A percentile compares a stretch with the other conserved stretches of the same genome.
Evolutionary conservation across 257 asterid species (phyloP).

Genomic region (Solanum phureja): DNA sequence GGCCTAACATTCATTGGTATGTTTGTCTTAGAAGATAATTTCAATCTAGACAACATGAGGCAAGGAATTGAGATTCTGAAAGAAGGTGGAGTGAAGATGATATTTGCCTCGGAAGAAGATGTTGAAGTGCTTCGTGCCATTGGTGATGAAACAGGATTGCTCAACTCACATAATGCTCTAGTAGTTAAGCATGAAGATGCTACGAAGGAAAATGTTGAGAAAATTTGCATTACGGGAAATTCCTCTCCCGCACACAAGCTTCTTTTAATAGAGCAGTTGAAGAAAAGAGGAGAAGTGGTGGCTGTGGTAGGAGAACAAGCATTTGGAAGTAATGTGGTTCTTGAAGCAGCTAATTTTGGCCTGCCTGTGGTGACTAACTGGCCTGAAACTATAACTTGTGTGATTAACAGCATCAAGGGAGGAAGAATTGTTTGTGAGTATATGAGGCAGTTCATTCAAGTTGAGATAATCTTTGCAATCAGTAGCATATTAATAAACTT

Average conservation of each 20-base stretch:
- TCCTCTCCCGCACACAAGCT: conserved; percentile 13
- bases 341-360: conserved; percentile 25
- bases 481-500: conserved; percentile 14
- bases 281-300: conserved; percentile 14
- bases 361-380: conserved; percentile 18
- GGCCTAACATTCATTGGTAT: conserved; percentile 9
- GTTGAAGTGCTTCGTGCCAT: conserved; percentile 2
- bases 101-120: conserved; percentile 17
- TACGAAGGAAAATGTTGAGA: not conserved
- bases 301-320: conserved; percentile 18
- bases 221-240: conserved; percentile 11
- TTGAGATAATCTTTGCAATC: conserved; percentile 8
- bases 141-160: conserved; percentile 6
- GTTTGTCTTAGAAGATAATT: not conserved
- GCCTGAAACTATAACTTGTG: conserved; percentile 10
- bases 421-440: conserved; percentile 18
- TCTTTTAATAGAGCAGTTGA: conserved; percentile 10
- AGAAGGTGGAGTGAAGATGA: conserved; percentile 10
- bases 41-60: not conserved
- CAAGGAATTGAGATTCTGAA: not conserved
- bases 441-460: conserved; percentile 15
- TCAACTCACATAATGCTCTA: not conserved
- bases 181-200: conserved; percentile 8
- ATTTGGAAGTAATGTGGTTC: conserved; percentile 14
- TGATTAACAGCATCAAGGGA: not conserved